Conservation (phyloP, 2,329 filamentous ascomycete genomes). For the Sarocladium oryzae region DNA sequence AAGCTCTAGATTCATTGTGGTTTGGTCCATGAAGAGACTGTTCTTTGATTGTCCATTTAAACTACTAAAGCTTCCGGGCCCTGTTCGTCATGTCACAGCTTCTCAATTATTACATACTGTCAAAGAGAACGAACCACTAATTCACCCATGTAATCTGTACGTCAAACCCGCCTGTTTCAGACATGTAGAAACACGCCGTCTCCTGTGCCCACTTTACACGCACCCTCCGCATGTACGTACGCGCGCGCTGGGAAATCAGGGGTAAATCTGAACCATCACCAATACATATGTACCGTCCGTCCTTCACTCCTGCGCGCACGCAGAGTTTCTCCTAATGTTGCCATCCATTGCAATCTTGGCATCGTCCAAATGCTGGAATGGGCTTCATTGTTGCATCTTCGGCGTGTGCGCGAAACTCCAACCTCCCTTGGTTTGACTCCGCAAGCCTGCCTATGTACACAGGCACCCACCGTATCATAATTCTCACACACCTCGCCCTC, state of each 20-base stretch:
- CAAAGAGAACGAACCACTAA: not conserved
- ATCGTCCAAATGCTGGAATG: not conserved
- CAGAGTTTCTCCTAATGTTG: not conserved
- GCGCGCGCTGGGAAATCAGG: not conserved
- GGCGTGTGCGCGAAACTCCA: not conserved
- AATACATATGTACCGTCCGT: too few species aligned
- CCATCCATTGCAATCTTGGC: too few species aligned
- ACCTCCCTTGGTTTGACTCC: conserved; percentile 6
- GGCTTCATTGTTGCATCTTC: not conserved
- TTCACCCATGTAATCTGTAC: not conserved
- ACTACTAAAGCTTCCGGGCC: too few species aligned
- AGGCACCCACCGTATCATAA: not conserved
- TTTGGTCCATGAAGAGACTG: too few species aligned
- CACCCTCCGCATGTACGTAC: not conserved
- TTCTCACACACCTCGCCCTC: conserved; percentile 1
- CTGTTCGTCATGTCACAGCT: not conserved
- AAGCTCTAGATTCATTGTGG: too few species aligned
- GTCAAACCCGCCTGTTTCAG: conserved; percentile 7
- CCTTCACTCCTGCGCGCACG: not conserved
- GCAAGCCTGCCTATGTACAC: not conserved
- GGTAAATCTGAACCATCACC: not conserved
- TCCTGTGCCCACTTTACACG: conserved; percentile 5
- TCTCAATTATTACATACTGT: not conserved
- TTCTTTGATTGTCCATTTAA: not conserved
- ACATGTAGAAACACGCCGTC: conserved; percentile 1